phyloP scores from a whole-genome alignment of 1,139 yeast species.

The Yamadazyma atlantica region DNA sequence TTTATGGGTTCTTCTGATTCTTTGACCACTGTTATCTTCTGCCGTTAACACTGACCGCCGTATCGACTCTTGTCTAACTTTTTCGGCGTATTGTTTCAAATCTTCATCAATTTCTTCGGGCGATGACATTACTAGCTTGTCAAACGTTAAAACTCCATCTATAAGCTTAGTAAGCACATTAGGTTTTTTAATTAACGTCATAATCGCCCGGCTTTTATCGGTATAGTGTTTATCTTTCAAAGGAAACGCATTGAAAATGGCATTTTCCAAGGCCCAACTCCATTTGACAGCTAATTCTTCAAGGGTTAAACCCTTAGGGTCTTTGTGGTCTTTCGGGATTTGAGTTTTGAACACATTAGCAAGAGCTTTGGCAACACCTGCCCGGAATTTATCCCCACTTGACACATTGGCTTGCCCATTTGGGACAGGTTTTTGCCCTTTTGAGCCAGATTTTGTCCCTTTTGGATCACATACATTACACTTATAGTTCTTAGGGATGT shows the following conservation, averaged over 20 bases:
- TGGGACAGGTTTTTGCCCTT: too few species aligned
- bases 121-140: conserved; percentile 28
- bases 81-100: conserved; percentile 65
- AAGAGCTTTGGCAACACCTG: conserved; percentile 41
- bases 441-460: too few species aligned
- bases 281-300: conserved; percentile 33
- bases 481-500: conserved; percentile 31
- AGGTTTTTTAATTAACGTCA: conserved; percentile 30
- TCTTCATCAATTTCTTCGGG: conserved; percentile 62
- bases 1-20: conserved; percentile 76
- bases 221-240: conserved; percentile 33
- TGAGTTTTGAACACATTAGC: conserved; percentile 39
- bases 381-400: conserved; percentile 29
- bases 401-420: not conserved
- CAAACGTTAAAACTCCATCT: conserved; percentile 24
- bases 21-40: conserved; percentile 44
- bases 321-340: conserved; percentile 36
- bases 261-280: conserved; percentile 44
- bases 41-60: conserved; percentile 62
- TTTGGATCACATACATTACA: conserved; percentile 30
- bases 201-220: conserved; percentile 42
- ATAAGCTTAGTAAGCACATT: conserved; percentile 27
- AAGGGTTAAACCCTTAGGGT: conserved; percentile 24
- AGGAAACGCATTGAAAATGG: conserved; percentile 28
- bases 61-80: conserved; percentile 67